These are phyloP conservation scores for Talaromyces liani DNA, from an alignment of 495 filamentous ascomycete genomes.

Conservation along the genomic window DNA sequence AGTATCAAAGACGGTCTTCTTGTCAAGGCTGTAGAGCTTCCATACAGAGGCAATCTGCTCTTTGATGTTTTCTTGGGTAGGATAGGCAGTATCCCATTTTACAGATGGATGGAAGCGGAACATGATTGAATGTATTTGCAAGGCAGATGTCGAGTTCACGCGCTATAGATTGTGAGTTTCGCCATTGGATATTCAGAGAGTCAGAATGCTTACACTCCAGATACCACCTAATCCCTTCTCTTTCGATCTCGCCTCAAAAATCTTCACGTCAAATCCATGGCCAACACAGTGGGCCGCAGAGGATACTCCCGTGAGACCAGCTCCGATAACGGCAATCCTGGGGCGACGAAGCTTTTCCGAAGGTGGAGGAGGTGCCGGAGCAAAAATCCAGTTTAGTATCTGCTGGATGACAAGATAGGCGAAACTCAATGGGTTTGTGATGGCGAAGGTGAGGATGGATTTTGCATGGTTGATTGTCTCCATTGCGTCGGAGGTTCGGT, in stretches of 20 bases:
- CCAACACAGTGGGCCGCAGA: conserved; percentile 79
- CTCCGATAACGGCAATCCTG: conserved; percentile 73
- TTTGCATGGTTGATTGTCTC: background rate
- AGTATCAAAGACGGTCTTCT: conserved; percentile 64
- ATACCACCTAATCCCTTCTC: conserved; percentile 66
- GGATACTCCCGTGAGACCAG: conserved; percentile 75
- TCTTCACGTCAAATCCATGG: conserved; percentile 74
- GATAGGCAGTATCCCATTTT: conserved; percentile 65
- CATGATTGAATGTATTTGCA: conserved; percentile 82
- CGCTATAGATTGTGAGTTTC: conserved; percentile 33
- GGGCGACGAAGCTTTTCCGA: conserved; percentile 41
- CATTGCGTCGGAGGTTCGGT: background rate
- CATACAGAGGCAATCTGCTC: conserved; percentile 63
- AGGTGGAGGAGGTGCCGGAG: conserved; percentile 59
- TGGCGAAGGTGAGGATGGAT: conserved; percentile 6
- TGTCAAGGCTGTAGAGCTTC: conserved; percentile 65
- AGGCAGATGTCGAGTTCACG: conserved; percentile 75
- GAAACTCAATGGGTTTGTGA: conserved; percentile 38
- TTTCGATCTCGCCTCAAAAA: conserved; percentile 64
- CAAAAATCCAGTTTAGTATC: conserved; percentile 56
- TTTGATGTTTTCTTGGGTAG: conserved; percentile 64
- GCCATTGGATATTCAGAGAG: background rate
- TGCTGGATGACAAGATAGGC: conserved; percentile 62
- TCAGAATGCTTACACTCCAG: conserved; percentile 58
- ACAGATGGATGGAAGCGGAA: conserved; percentile 83